phyloP scores from a whole-genome alignment of 257 asterid genomes.

The Dorcoceras hygrometricum region DNA sequence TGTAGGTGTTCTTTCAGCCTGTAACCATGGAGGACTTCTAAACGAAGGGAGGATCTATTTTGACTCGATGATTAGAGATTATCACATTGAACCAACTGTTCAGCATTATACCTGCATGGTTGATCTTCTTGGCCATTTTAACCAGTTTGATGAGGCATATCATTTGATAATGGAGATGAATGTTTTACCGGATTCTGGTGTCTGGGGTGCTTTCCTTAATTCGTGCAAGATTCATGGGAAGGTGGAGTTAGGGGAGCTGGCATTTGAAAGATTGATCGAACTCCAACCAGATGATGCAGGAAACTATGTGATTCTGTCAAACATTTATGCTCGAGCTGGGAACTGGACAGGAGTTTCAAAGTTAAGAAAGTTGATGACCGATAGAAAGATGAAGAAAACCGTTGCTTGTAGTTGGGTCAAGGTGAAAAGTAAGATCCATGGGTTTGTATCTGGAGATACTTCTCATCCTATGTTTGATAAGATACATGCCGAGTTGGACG shows the following conservation, averaged over 20 bases:
- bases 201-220: slow-evolving; percentile 70
- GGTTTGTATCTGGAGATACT: slow-evolving; percentile 55
- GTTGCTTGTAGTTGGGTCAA: slow-evolving; percentile 61
- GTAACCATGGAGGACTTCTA: slow-evolving; percentile 54
- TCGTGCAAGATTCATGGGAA: slow-evolving; percentile 55
- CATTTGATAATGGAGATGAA: slow-evolving; percentile 39
- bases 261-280: slow-evolving; percentile 46
- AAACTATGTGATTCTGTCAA: slow-evolving; percentile 51
- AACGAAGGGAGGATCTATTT: slow-evolving; percentile 45
- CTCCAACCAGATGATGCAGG: slow-evolving; percentile 59
- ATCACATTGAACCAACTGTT: slow-evolving; percentile 46
- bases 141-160: slow-evolving; percentile 48
- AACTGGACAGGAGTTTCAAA: slow-evolving; percentile 58
- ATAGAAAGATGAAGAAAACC: slow-evolving; percentile 47
- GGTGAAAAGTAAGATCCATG: slow-evolving; percentile 48
- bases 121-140: slow-evolving; percentile 57
- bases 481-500: slow-evolving; percentile 47
- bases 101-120: slow-evolving; percentile 65
- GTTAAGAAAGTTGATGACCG: slow-evolving; percentile 45
- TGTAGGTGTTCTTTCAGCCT: slow-evolving; percentile 61
- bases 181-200: slow-evolving; percentile 51
- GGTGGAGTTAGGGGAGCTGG: slow-evolving; percentile 54
- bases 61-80: slow-evolving; percentile 39
- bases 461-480: slow-evolving; percentile 51
- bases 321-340: slow-evolving; percentile 64